phyloP scores from a whole-genome alignment of 345 rosid species.

The Ailanthus altissimus region DNA sequence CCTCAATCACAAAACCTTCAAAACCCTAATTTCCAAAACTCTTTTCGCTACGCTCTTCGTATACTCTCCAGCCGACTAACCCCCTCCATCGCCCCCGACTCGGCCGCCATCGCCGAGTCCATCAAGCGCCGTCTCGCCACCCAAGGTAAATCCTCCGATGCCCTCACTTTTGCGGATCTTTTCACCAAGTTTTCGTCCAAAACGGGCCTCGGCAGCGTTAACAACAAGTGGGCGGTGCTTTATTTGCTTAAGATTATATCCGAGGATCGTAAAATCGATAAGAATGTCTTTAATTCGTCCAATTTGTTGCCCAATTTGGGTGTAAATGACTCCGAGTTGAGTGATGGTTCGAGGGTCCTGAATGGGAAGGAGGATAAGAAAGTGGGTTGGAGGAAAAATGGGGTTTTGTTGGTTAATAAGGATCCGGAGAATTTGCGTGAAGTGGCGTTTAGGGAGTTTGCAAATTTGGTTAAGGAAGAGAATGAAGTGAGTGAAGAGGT shows the following conservation, averaged over 20 bases:
- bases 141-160: conserved; percentile 84
- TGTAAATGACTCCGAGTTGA: conserved; percentile 35
- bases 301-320: conserved; percentile 62
- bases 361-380: conserved; percentile 35
- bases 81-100: conserved; percentile 77
- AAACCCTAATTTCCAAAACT: conserved; percentile 49
- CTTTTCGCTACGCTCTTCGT: conserved; percentile 78
- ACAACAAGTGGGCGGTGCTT: conserved; percentile 91
- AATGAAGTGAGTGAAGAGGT: conserved; percentile 88
- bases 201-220: conserved; percentile 81
- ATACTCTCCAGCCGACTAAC: conserved; percentile 86
- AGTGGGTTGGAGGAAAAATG: conserved; percentile 54
- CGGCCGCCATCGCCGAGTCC: conserved; percentile 84
- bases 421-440: conserved; percentile 83
- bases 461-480: conserved; percentile 72
- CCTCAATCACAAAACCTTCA: conserved; percentile 40
- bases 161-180: conserved; percentile 83
- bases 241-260: conserved; percentile 80
- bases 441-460: conserved; percentile 76
- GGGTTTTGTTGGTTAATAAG: conserved; percentile 67
- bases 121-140: conserved; percentile 92
- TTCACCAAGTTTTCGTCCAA: conserved; percentile 79
- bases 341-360: conserved; percentile 32
- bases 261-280: conserved; percentile 54
- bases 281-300: conserved; percentile 43